Conservation (phyloP, 208 protist genomes). For the Naegleria fowleri region DNA sequence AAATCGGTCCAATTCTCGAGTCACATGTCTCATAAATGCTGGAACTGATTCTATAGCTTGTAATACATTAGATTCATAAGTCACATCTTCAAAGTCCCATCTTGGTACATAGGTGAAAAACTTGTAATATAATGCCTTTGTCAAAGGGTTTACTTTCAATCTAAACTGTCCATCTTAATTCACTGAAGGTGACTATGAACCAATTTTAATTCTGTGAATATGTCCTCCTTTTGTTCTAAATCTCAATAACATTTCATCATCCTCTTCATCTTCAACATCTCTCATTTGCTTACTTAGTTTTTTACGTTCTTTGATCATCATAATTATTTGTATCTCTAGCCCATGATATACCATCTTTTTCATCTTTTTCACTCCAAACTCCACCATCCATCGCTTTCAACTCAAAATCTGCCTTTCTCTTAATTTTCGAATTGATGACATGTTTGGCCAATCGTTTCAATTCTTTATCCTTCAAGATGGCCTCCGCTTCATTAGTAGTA, state of each 20-base stretch:
- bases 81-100: no score
- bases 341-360: neutral
- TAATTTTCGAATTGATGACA: neutral
- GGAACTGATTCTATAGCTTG: no score
- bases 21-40: neutral
- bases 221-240: neutral
- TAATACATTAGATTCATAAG: no score
- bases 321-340: neutral
- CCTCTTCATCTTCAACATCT: no score
- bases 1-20: neutral
- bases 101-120: neutral
- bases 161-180: conserved; percentile 2
- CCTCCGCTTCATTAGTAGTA: neutral
- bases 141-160: neutral
- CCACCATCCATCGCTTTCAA: no score
- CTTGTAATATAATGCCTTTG: neutral
- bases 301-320: no score
- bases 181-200: neutral
- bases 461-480: neutral
- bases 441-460: neutral
- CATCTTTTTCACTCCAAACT: neutral
- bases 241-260: neutral
- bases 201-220: neutral
- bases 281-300: no score
- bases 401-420: neutral